Conservation (phyloP, 2,329 filamentous ascomycete genomes). For the Didymella pinodella region DNA sequence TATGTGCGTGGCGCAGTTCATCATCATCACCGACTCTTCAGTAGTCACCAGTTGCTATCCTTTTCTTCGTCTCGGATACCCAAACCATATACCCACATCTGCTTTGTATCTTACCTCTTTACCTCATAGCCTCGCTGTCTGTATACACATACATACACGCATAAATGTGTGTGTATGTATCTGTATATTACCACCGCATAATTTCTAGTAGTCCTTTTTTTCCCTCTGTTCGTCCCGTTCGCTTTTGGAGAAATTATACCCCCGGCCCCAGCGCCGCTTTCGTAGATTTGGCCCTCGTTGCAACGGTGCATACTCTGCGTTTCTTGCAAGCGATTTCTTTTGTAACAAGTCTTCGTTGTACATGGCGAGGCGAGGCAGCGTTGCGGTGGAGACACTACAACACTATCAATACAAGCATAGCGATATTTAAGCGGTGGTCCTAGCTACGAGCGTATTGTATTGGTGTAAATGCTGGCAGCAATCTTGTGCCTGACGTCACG, state of each 20-base stretch:
- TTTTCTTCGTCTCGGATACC: constrained; percentile 12
- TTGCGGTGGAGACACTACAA: no score
- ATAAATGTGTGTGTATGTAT: background rate
- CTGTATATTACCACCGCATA: background rate
- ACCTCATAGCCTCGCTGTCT: background rate
- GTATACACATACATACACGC: background rate
- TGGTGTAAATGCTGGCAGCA: no score
- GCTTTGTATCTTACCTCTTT: background rate
- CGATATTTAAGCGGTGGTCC: no score
- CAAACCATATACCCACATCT: background rate
- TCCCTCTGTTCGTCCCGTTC: background rate
- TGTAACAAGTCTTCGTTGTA: no score
- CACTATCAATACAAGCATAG: no score
- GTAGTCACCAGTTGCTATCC: no score
- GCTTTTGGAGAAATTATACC: background rate
- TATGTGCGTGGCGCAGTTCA: background rate
- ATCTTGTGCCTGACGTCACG: no score
- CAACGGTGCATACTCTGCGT: no score
- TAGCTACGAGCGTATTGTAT: no score
- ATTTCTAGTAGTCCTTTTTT: background rate
- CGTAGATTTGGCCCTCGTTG: background rate
- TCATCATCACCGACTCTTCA: no score
- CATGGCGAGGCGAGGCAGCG: no score
- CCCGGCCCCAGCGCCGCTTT: background rate
- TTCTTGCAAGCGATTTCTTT: no score